Conservation (phyloP, 2,329 filamentous ascomycete genomes). For the Neospermospora avenae region DNA sequence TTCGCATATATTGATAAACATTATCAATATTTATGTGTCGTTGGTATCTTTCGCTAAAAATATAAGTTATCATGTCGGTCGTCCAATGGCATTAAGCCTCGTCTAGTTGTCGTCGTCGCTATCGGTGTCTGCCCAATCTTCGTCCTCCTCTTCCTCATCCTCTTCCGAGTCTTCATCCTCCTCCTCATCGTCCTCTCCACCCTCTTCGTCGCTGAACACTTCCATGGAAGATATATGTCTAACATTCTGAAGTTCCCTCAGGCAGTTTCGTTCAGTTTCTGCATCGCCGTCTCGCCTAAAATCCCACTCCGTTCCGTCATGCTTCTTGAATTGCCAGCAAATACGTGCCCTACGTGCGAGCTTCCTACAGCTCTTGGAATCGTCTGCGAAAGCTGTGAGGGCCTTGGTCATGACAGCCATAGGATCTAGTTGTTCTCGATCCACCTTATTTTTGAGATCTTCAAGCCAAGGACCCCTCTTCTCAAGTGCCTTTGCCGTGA, state of each 20-base stretch:
- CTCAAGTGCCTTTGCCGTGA: not conserved
- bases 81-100: not conserved
- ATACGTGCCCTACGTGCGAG: constrained; percentile 14
- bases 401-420: constrained; percentile 7
- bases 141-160: constrained; percentile 3
- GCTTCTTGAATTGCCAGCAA: constrained; percentile 9
- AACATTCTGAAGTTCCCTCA: not conserved
- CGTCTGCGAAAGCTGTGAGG: constrained; percentile 6
- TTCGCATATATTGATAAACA: not conserved
- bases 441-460: constrained; percentile 12
- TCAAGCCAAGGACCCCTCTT: constrained; percentile 3
- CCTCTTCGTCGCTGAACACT: constrained; percentile 8
- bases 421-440: constrained; percentile 4
- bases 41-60: not conserved
- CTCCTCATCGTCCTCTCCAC: not conserved
- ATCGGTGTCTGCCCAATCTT: constrained; percentile 6
- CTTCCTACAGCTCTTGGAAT: not conserved
- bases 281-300: constrained; percentile 12
- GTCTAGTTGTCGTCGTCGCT: constrained; percentile 4
- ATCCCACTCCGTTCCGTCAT: constrained; percentile 9
- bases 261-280: not conserved
- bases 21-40: not conserved
- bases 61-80: not conserved
- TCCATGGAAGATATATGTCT: not conserved
- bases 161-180: constrained; percentile 5